Evolutionary conservation across 768 basidiomycete genomes (phyloP).

Genomic region (Hysterangium stoloniferum): DNA sequence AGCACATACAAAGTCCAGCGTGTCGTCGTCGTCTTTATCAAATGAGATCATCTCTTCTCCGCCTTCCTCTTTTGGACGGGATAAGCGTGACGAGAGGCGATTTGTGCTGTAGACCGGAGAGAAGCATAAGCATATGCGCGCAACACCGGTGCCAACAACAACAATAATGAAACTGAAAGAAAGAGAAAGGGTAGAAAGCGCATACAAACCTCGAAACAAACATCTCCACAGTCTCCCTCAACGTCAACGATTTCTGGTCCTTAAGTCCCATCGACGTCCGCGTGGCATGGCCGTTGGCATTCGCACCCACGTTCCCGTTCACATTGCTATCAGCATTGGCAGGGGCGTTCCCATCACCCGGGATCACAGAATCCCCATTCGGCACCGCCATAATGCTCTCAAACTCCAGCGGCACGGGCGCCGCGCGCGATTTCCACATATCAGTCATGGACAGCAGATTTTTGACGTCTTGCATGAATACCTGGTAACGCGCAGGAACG

Average conservation of each 20-base stretch:
- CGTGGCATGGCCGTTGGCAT: constrained; percentile 17
- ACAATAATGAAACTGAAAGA: neutral
- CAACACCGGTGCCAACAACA: too few relatives aligned
- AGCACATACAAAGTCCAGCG: constrained; percentile 93
- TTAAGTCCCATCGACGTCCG: constrained; percentile 40
- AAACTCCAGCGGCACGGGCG: constrained; percentile 78
- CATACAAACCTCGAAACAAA: constrained; percentile 72
- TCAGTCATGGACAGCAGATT: constrained; percentile 90
- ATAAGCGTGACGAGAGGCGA: constrained; percentile 60
- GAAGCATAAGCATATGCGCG: too few relatives aligned
- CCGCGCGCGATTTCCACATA: constrained; percentile 92
- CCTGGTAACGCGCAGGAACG: constrained; percentile 40
- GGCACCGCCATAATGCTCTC: constrained; percentile 43
- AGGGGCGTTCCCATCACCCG: too few relatives aligned
- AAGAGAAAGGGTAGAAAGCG: neutral
- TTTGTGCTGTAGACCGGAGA: constrained; percentile 51
- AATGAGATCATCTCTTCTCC: constrained; percentile 75
- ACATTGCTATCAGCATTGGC: too few relatives aligned
- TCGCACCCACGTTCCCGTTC: too few relatives aligned
- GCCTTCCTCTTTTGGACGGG: constrained; percentile 22
- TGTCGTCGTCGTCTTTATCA: constrained; percentile 97
- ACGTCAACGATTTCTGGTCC: constrained; percentile 71
- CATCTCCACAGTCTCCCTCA: constrained; percentile 75
- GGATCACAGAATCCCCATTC: constrained; percentile 14
- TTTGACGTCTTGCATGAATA: constrained; percentile 80